A percentile compares a stretch with the other conserved stretches of the same genome.
phyloP scores from a whole-genome alignment of 306 rosid species.

The Luffa aegyptiaca region DNA sequence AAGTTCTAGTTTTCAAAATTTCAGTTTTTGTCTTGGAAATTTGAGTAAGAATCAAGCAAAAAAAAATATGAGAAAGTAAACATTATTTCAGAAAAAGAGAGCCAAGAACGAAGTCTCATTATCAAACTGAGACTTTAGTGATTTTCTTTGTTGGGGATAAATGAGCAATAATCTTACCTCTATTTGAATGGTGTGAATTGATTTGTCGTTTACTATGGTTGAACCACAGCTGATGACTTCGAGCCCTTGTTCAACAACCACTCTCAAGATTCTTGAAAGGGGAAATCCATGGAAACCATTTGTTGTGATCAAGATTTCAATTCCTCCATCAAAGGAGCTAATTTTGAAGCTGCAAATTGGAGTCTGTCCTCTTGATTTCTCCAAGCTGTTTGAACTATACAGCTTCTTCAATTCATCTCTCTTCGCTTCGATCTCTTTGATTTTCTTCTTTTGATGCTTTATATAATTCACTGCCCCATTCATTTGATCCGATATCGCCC shows the following conservation, averaged over 20 bases:
- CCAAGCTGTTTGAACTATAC: background rate
- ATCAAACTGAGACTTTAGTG: background rate
- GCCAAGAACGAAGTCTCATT: background rate
- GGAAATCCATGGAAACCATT: slow-evolving; percentile 12
- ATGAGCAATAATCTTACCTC: slow-evolving; percentile 21
- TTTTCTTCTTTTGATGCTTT: slow-evolving; percentile 33
- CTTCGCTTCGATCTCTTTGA: slow-evolving; percentile 26
- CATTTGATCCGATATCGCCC: slow-evolving; percentile 60
- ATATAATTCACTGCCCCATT: slow-evolving; percentile 53
- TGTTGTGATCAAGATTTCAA: slow-evolving; percentile 28
- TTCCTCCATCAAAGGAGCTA: background rate
- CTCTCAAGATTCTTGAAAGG: slow-evolving; percentile 24
- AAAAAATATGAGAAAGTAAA: background rate
- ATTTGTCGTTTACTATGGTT: slow-evolving; percentile 23
- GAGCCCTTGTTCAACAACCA: slow-evolving; percentile 28
- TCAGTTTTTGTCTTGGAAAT: background rate
- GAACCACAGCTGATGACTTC: slow-evolving; percentile 30
- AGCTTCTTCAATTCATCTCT: slow-evolving; percentile 36
- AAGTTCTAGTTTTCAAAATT: background rate
- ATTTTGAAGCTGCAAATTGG: slow-evolving; percentile 1
- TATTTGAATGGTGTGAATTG: slow-evolving; percentile 30
- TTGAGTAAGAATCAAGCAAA: background rate
- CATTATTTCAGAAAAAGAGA: background rate
- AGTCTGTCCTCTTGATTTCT: background rate
- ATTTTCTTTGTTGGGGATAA: background rate